phyloP scores from a whole-genome alignment of 352 stramenopile species.

The Globisporangium megalacanthum region DNA sequence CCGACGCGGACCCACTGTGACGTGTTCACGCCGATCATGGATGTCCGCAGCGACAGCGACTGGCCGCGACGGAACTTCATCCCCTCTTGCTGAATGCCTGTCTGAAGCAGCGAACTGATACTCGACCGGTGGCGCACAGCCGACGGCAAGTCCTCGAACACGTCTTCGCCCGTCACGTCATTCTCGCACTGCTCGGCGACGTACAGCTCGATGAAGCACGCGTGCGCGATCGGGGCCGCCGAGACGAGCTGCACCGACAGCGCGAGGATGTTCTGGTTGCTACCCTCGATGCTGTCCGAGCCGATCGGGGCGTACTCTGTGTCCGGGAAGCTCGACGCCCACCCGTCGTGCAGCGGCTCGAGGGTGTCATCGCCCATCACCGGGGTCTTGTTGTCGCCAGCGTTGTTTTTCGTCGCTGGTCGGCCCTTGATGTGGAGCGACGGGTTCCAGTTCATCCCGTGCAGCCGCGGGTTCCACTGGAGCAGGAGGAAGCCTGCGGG shows the following conservation, averaged over 20 bases:
- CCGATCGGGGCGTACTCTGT: conserved; percentile 67
- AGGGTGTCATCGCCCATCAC: conserved; percentile 22
- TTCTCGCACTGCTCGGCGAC: conserved; percentile 56
- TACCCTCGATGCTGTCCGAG: conserved; percentile 44
- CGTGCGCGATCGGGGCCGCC: conserved; percentile 49
- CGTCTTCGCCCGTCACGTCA: conserved; percentile 42
- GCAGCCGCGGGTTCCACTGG: conserved; percentile 79
- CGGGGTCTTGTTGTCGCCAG: conserved; percentile 20
- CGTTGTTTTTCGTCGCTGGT: conserved; percentile 35
- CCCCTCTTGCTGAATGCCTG: conserved; percentile 57
- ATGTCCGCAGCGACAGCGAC: conserved; percentile 39
- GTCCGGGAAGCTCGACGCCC: conserved; percentile 66
- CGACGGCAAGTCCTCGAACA: conserved; percentile 45
- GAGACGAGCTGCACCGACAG: conserved; percentile 66
- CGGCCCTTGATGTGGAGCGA: conserved; percentile 47
- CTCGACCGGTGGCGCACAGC: conserved; percentile 47
- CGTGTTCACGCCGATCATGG: conserved; percentile 21
- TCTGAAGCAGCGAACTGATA: conserved; percentile 73
- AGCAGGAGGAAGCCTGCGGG: conserved; percentile 72
- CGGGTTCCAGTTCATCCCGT: conserved; percentile 66
- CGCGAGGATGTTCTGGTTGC: conserved; percentile 70
- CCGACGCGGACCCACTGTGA: conserved; percentile 64
- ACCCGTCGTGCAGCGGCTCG: conserved; percentile 41
- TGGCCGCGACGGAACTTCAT: conserved; percentile 46
- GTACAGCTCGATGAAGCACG: conserved; percentile 77